Conservation (phyloP, 192 early-diverging fungal genomes). For the Funneliformis mosseae region DNA sequence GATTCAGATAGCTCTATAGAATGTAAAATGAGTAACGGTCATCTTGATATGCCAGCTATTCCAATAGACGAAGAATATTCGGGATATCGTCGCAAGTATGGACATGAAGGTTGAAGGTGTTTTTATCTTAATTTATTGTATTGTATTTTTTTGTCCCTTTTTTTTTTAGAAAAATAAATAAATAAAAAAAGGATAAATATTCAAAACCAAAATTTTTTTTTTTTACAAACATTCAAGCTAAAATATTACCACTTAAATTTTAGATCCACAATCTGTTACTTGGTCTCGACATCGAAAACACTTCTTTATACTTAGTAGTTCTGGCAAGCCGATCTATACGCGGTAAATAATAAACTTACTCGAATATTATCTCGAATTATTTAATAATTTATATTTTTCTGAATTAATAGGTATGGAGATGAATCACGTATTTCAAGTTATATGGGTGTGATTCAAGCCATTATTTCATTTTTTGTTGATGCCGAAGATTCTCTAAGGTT, state of each 20-base stretch:
- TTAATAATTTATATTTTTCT: slow-evolving; percentile 2
- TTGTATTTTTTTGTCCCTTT: too few relatives aligned
- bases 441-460: slow-evolving; percentile 90
- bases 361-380: neutral
- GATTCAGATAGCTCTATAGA: slow-evolving; percentile 23
- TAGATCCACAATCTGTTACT: slow-evolving; percentile 29
- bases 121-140: slow-evolving; percentile 9
- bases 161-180: neutral
- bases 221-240: neutral
- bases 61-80: slow-evolving; percentile 23
- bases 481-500: slow-evolving; percentile 78
- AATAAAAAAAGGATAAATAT: neutral
- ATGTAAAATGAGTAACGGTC: neutral
- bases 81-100: slow-evolving; percentile 31
- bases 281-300: slow-evolving; percentile 76
- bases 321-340: slow-evolving; percentile 94
- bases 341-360: slow-evolving; percentile 46
- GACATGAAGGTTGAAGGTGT: slow-evolving; percentile 31
- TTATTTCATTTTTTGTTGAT: slow-evolving; percentile 82
- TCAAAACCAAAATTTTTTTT: neutral
- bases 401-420: slow-evolving; percentile 70
- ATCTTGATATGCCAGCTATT: neutral
- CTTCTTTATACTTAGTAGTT: slow-evolving; percentile 89
- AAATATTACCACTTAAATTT: neutral
- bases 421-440: slow-evolving; percentile 84